Evolutionary conservation across 345 rosid genomes (phyloP).

Genomic region (Nephelium lappaceum): DNA sequence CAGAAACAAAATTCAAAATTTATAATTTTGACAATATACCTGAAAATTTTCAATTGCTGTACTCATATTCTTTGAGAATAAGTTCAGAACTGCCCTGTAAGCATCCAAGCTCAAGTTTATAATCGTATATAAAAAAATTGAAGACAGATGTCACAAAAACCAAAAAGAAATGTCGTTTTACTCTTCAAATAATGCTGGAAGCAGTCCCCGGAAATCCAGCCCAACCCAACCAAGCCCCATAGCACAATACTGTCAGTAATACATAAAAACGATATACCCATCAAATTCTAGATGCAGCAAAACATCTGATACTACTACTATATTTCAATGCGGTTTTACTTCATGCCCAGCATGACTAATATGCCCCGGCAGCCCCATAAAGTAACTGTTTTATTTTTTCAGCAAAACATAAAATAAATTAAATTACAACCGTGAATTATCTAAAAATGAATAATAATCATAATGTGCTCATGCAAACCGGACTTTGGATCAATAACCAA

Average conservation of each 20-base stretch:
- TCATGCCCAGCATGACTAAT: neutral
- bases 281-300: slow-evolving; percentile 3
- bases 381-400: neutral
- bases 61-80: slow-evolving; percentile 85
- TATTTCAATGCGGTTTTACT: slow-evolving; percentile 1
- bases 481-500: neutral
- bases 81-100: slow-evolving; percentile 85
- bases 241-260: slow-evolving; percentile 75
- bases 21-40: slow-evolving; percentile 38
- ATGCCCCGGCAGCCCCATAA: neutral
- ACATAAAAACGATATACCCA: slow-evolving; percentile 13
- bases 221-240: slow-evolving; percentile 98
- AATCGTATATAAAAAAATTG: slow-evolving; percentile 4
- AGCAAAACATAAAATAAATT: neutral
- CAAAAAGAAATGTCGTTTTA: neutral
- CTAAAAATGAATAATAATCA: neutral
- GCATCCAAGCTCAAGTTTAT: slow-evolving; percentile 22
- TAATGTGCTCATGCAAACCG: neutral
- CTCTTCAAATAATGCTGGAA: slow-evolving; percentile 19
- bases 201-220: slow-evolving; percentile 93
- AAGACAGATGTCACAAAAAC: slow-evolving; percentile 5
- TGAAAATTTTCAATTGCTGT: slow-evolving; percentile 89
- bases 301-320: neutral
- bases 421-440: neutral
- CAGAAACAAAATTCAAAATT: slow-evolving; percentile 4